Evolutionary conservation across 1,284 basidiomycete species (phyloP).

Genomic region (Trametes pubescens): DNA sequence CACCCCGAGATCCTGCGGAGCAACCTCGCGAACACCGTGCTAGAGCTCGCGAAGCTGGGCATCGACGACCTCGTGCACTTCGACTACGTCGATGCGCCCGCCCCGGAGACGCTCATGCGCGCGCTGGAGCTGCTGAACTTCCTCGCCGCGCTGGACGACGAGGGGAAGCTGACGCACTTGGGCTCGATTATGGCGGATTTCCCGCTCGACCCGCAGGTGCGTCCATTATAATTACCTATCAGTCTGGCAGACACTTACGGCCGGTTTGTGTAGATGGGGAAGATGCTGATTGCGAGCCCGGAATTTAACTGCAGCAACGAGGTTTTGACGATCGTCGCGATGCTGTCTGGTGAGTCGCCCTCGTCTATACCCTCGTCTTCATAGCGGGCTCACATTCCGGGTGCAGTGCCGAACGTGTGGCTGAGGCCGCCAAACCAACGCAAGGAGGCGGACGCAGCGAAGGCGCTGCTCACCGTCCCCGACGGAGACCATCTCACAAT

Average conservation of each 20-base stretch:
- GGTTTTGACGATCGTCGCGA: constrained; percentile 93
- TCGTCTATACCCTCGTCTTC: not conserved
- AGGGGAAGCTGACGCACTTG: constrained; percentile 89
- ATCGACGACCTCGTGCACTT: constrained; percentile 91
- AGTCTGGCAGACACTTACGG: not conserved
- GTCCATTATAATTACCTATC: constrained; percentile 15
- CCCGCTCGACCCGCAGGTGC: constrained; percentile 94
- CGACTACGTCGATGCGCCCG: constrained; percentile 96
- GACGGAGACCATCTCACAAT: constrained; percentile 97
- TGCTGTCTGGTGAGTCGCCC: constrained; percentile 82
- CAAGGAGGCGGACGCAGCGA: constrained; percentile 93
- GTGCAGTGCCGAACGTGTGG: constrained; percentile 91
- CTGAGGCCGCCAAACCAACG: constrained; percentile 89
- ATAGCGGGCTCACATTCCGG: not conserved
- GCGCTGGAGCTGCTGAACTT: constrained; percentile 96
- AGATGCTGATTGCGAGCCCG: constrained; percentile 94
- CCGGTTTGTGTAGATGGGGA: constrained; percentile 68
- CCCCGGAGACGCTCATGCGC: constrained; percentile 98
- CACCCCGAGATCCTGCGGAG: constrained; percentile 95
- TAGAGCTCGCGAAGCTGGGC: constrained; percentile 95
- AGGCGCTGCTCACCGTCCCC: constrained; percentile 88
- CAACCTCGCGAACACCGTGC: constrained; percentile 93
- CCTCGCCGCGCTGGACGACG: constrained; percentile 92
- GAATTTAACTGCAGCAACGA: constrained; percentile 98
- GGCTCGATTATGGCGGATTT: constrained; percentile 98